These are phyloP conservation scores for Penicillium sp. DNA, from an alignment of 2,329 filamentous ascomycete species.

Conservation along the genomic window DNA sequence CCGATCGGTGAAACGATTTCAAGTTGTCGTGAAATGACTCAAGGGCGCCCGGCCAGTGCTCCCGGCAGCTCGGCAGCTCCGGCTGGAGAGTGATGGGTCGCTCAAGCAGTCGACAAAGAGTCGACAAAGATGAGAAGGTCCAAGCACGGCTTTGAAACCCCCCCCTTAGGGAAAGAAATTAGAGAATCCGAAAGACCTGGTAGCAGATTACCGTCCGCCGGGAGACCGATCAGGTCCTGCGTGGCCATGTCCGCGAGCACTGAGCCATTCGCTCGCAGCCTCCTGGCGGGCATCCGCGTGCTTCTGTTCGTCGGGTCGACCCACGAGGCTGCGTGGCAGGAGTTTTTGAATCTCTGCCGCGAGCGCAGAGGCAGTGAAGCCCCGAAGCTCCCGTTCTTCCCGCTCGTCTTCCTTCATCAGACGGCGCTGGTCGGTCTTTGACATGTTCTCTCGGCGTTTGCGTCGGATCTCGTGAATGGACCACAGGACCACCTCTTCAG, in stretches of 20 bases:
- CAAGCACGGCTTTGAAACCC: not conserved
- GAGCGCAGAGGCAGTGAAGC: slow-evolving; percentile 46
- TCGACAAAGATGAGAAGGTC: too few relatives aligned
- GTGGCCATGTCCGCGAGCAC: slow-evolving; percentile 30
- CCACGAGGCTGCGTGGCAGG: slow-evolving; percentile 31
- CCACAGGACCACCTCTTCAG: slow-evolving; percentile 86
- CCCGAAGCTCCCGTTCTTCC: slow-evolving; percentile 48
- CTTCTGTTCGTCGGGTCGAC: slow-evolving; percentile 42
- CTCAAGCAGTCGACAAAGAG: not conserved
- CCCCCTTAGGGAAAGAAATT: slow-evolving; percentile 1
- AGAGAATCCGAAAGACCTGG: not conserved
- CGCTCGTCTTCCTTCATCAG: slow-evolving; percentile 49
- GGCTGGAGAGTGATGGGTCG: not conserved
- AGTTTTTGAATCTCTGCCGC: slow-evolving; percentile 47
- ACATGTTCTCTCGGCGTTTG: slow-evolving; percentile 76
- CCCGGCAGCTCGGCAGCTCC: slow-evolving; percentile 7
- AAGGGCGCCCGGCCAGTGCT: slow-evolving; percentile 12
- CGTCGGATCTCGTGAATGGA: slow-evolving; percentile 89
- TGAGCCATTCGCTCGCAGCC: slow-evolving; percentile 34
- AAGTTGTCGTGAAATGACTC: slow-evolving; percentile 3
- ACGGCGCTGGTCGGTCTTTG: slow-evolving; percentile 65
- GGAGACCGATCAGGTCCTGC: slow-evolving; percentile 35
- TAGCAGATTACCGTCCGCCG: slow-evolving; percentile 30
- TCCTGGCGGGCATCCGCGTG: slow-evolving; percentile 39
- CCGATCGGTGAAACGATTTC: slow-evolving; percentile 6